Base-by-base conservation (phyloP, 1,284 basidiomycete genomes). In the Moesziomyces antarcticus region DNA sequence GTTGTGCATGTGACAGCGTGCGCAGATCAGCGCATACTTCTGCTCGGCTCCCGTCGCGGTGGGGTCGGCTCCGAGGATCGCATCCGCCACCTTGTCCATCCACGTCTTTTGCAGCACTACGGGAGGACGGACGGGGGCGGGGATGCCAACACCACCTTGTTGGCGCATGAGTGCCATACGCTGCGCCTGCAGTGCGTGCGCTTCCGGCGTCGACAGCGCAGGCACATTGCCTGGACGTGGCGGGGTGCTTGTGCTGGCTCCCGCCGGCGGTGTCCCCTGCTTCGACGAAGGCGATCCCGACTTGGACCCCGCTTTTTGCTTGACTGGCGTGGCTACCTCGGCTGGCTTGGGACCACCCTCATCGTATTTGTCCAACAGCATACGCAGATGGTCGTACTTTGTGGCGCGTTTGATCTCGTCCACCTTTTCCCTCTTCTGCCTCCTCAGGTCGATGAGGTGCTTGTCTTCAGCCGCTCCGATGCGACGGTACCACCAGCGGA, bases 361-460 rank as follows among this genome's bases (percentile, higher is more conserved):
- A 71, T 97, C 96, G 81, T 98, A 98, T 63, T 90, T 90, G 82
- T 97, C 94, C 16, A 99, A 87, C 49, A 99, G 88, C 78, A 91
- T 92, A 53, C 92, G 90, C 18, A 94, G 96, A 25, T 90, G 90
- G 84, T 99, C 94, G 85, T 93, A 99, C 79, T 96, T 95, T 0
- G 94, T 97, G 79, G 93, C 94, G 85, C 93, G 92, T 87, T 99
- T 99, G 78, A 99, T 92, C 81, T 97, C 95, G 75, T 97, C 95
- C 30, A 99, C 89, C 83, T 93, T 95, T 42, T 89, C 88, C 40
- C 92, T 90, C 77, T 95, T 93, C 80, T 91, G 87, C 79, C 91
- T 91, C 74, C 92, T 88, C 13, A 97, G 87, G 0, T 86, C 84
- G 64, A 91, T 90, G 18, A 99, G 87, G 13, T 90, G 90, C 79